Percentiles rank a stretch among this genome's conserved stretches.
Conservation (phyloP, 1,139 yeast species). For the Zygosaccharomyces sapae region DNA sequence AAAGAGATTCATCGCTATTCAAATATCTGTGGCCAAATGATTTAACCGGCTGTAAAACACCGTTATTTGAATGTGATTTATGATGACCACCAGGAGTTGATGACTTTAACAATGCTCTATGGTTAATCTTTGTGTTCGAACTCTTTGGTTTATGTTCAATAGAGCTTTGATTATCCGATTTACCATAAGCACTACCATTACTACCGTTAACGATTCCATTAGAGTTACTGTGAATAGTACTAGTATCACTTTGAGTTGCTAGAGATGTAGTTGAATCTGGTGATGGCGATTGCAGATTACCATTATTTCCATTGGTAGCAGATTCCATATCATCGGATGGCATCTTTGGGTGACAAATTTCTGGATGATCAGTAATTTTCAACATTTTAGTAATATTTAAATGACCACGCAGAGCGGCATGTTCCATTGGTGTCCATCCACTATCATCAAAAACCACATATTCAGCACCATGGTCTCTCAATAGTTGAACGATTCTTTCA, state of each 20-base stretch:
- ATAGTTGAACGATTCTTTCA: conserved; percentile 49
- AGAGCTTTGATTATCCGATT: conserved; percentile 24
- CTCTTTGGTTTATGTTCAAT: conserved; percentile 41
- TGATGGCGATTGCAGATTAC: neutral
- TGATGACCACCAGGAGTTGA: conserved; percentile 12
- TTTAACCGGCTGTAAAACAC: conserved; percentile 49
- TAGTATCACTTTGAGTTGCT: neutral
- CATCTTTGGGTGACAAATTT: conserved; percentile 26
- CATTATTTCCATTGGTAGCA: neutral
- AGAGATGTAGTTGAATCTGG: neutral
- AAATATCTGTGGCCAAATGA: conserved; percentile 85
- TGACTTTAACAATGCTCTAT: conserved; percentile 15
- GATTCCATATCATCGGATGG: conserved; percentile 4
- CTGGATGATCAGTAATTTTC: conserved; percentile 40
- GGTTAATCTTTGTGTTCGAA: conserved; percentile 12
- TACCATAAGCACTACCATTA: neutral
- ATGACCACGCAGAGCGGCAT: conserved; percentile 89
- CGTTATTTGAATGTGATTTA: conserved; percentile 8
- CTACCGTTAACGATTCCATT: neutral
- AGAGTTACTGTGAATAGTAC: neutral
- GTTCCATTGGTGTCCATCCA: conserved; percentile 98
- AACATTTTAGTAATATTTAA: conserved; percentile 61
- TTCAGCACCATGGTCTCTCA: conserved; percentile 53
- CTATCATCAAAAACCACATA: conserved; percentile 66
- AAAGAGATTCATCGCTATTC: conserved; percentile 57